Base-by-base conservation (phyloP, 345 rosid species). In the Anacardium occidentale region DNA sequence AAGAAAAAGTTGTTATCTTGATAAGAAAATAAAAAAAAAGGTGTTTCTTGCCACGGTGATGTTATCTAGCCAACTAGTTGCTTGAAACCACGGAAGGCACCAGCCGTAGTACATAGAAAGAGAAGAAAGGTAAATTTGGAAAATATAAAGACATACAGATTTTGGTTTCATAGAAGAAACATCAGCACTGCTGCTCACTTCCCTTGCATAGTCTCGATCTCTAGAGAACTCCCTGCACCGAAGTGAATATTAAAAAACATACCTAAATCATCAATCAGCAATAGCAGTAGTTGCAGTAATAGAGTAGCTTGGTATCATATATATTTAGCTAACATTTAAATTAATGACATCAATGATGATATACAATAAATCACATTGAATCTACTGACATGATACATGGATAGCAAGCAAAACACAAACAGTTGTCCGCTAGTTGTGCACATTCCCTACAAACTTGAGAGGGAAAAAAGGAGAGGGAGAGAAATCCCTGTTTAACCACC, bases 161-260 rank as follows among this genome's bases (percentile, higher is more conserved):
- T 81, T 85, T 12, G 76, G 65, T 55, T 83, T 88, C 80, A 78
- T 62, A 5, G 83, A 82, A 18, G 88, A 66, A 59, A 69, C 72
- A 72, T 75, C 88, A 22, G 80, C 82, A 63, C 77, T 80, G 73
- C 85, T 83, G 85, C 86, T 83, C 80, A 83, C 85, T 84, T 86
- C 92, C 78, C 92, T 88, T 42, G 88, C 78, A 68, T 79, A 84
- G 22, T 89, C 96, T 75, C 97, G 83, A 59, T 91, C 96, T 75
- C 91, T 89, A 40, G 84, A 68, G 61, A 88, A 75, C 72, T 87
- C 96, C 90, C 97, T 91, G 79, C 83, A 80, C 84, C 61, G 64
- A 56, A 52, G 58, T 68, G 17, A 60, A 50, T 45, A 61, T 70
- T 71, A n/a, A 40, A 47, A 45, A 44, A 58, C 37, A 37, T 37